Percentiles rank a stretch among this genome's conserved stretches.
Evolutionary conservation across 1,284 basidiomycete species (phyloP).

Genomic region (Agaricales sp.): DNA sequence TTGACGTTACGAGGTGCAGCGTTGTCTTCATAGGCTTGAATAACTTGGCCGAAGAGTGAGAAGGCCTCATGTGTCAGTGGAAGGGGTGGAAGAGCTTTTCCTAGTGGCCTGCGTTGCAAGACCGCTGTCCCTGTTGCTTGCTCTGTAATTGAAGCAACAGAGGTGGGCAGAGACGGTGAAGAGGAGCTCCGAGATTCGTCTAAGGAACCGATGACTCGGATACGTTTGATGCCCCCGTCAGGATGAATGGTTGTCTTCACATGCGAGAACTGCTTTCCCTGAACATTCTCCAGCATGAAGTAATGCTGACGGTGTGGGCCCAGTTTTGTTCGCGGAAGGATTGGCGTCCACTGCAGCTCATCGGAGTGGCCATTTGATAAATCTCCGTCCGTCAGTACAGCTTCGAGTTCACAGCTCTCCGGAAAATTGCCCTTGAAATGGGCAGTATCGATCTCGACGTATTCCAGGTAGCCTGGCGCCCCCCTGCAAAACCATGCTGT

Average conservation of each 20-base stretch:
- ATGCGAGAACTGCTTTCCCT: conserved; percentile 63
- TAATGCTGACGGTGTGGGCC: conserved; percentile 88
- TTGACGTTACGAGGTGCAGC: conserved; percentile 57
- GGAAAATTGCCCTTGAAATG: conserved; percentile 98
- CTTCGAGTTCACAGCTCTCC: conserved; percentile 80
- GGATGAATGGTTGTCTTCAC: conserved; percentile 86
- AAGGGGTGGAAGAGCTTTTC: conserved; percentile 48
- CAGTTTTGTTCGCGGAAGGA: conserved; percentile 72
- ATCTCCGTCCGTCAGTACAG: conserved; percentile 36
- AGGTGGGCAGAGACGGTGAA: conserved; percentile 5
- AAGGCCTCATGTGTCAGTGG: conserved; percentile 80
- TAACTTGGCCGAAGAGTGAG: conserved; percentile 73
- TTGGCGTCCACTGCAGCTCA: conserved; percentile 57
- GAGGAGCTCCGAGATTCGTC: conserved; percentile 10
- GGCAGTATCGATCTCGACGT: conserved; percentile 86
- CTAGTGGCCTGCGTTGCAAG: conserved; percentile 8
- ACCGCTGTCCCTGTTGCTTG: too few relatives aligned
- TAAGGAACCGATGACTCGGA: conserved; percentile 73
- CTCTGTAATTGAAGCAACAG: neutral
- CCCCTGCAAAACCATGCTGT: conserved; percentile 32
- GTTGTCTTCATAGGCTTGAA: conserved; percentile 72
- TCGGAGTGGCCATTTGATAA: conserved; percentile 27
- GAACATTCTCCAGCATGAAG: conserved; percentile 68
- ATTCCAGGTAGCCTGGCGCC: conserved; percentile 59
- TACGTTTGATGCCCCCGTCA: conserved; percentile 91